These are phyloP conservation scores for Neonothopanus nambi DNA, from an alignment of 1,284 basidiomycete genomes.

Conservation along the genomic window DNA sequence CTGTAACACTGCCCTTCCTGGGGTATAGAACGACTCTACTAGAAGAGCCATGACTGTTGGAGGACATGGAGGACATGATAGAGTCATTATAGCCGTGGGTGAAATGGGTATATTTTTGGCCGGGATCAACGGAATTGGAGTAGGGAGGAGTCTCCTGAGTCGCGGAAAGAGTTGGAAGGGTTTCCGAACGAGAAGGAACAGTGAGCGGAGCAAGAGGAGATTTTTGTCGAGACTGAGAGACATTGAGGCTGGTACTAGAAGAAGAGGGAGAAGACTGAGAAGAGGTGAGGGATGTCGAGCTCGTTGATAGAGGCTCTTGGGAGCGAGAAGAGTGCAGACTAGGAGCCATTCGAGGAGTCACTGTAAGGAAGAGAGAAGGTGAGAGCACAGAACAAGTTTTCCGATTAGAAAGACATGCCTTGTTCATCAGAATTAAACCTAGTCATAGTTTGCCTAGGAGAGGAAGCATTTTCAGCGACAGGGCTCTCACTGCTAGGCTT, in stretches of 20 bases:
- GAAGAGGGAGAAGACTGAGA: constrained; percentile 26
- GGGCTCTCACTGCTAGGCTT: constrained; percentile 10
- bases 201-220: constrained; percentile 40
- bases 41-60: constrained; percentile 5
- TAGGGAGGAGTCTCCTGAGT: constrained; percentile 27
- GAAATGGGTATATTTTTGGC: constrained; percentile 15
- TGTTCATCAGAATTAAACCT: constrained; percentile 54
- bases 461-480: constrained; percentile 14
- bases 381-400: neutral
- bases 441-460: constrained; percentile 33
- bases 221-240: constrained; percentile 27
- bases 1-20: constrained; percentile 31
- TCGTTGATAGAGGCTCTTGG: constrained; percentile 36
- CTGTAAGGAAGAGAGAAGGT: constrained; percentile 19
- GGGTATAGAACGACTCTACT: constrained; percentile 23
- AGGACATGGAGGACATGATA: constrained; percentile 18
- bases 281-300: constrained; percentile 24
- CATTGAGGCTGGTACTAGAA: constrained; percentile 22
- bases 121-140: constrained; percentile 10
- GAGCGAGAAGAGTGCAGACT: constrained; percentile 38
- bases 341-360: constrained; percentile 28
- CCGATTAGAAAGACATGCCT: constrained; percentile 37
- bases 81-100: constrained; percentile 18
- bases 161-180: constrained; percentile 33
- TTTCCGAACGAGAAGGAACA: constrained; percentile 43